A percentile compares a stretch with the other conserved stretches of the same genome.
Evolutionary conservation across 805 yeast species (phyloP).

Genomic region (Tetrapisispora pingtungensis): DNA sequence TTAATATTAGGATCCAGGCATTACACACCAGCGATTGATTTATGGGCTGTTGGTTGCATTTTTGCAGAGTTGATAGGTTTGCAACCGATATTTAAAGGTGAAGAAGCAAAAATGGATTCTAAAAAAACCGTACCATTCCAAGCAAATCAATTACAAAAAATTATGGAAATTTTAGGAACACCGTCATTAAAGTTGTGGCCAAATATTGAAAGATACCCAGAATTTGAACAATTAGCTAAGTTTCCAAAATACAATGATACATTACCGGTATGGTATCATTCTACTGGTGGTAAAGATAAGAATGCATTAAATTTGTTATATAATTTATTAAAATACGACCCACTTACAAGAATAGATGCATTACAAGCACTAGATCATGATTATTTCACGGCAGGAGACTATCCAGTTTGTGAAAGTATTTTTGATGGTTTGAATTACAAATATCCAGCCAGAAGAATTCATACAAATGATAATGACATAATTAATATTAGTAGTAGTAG

Average conservation of each 20-base stretch:
- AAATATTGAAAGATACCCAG: constrained; percentile 70
- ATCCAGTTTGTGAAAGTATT: constrained; percentile 65
- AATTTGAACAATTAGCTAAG: constrained; percentile 52
- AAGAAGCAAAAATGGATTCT: constrained; percentile 91
- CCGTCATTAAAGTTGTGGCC: constrained; percentile 80
- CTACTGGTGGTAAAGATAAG: constrained; percentile 66
- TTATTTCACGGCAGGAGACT: constrained; percentile 53
- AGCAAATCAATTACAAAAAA: constrained; percentile 81
- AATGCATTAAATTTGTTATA: constrained; percentile 57
- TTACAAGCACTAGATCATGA: constrained; percentile 63
- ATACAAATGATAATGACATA: constrained; percentile 79
- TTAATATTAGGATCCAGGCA: constrained; percentile 82
- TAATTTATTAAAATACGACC: constrained; percentile 71
- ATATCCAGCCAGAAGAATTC: constrained; percentile 81
- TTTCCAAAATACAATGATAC: constrained; percentile 49
- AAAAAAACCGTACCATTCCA: constrained; percentile 92
- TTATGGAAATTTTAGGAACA: constrained; percentile 86
- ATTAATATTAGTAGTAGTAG: constrained; percentile 22
- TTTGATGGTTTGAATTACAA: constrained; percentile 64
- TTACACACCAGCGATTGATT: constrained; percentile 84
- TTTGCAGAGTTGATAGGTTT: constrained; percentile 82
- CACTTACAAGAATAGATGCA: constrained; percentile 70
- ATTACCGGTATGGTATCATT: constrained; percentile 75
- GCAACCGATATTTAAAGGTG: constrained; percentile 93
- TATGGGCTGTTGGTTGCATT: constrained; percentile 95